phyloP scores from a whole-genome alignment of 495 filamentous ascomycete genomes.

The Clavariopsis aquatica region DNA sequence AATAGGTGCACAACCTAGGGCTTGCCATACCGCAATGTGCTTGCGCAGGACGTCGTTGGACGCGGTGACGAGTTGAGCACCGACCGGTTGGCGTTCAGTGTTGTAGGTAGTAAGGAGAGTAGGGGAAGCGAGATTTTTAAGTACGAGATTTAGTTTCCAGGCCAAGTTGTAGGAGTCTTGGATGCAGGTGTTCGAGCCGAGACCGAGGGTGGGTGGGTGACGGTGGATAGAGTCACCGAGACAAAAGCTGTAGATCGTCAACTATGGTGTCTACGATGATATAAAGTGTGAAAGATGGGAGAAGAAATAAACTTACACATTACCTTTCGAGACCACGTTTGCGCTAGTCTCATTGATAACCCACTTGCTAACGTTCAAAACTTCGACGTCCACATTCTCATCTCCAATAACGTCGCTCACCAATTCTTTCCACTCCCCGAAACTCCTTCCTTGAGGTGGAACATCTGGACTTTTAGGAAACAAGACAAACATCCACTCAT shows the following conservation, averaged over 20 bases:
- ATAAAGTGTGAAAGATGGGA: not conserved
- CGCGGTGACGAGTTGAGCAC: conserved; percentile 48
- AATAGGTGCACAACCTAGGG: conserved; percentile 48
- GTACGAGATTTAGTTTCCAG: conserved; percentile 58
- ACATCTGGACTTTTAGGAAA: conserved; percentile 46
- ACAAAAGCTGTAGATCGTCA: conserved; percentile 44
- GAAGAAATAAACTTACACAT: conserved; percentile 21
- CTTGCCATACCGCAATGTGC: conserved; percentile 50
- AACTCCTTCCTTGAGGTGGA: conserved; percentile 39
- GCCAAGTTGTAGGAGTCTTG: conserved; percentile 59
- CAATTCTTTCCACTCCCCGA: conserved; percentile 49
- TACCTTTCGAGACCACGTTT: conserved; percentile 44
- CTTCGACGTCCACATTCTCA: conserved; percentile 46
- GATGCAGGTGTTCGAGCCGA: conserved; percentile 57
- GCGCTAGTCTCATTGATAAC: conserved; percentile 56
- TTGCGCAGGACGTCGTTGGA: conserved; percentile 53
- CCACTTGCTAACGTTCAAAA: conserved; percentile 54
- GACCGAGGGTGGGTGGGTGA: conserved; percentile 54
- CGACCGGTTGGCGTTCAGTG: conserved; percentile 55
- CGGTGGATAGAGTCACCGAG: conserved; percentile 57
- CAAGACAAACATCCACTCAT: conserved; percentile 59
- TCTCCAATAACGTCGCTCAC: conserved; percentile 57
- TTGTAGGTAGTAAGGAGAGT: conserved; percentile 53
- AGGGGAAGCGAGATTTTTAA: conserved; percentile 25
- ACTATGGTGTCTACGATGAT: conserved; percentile 37